A percentile compares a stretch with the other conserved stretches of the same genome.
Evolutionary conservation across 106 monocot species (phyloP).

Genomic region (Apostasia ramifera): DNA sequence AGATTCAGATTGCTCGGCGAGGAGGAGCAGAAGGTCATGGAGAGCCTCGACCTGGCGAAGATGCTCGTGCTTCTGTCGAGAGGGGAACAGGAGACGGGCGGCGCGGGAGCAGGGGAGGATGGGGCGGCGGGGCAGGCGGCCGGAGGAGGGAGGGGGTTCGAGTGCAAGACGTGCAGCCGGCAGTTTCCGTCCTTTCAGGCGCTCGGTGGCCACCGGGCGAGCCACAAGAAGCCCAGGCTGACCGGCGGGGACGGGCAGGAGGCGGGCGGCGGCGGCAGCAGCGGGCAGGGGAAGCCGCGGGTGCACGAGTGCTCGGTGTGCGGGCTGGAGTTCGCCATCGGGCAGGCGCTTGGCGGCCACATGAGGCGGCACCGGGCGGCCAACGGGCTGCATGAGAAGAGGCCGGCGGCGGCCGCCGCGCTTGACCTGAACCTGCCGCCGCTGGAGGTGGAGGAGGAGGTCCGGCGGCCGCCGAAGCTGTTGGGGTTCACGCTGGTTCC

Average conservation of each 20-base stretch:
- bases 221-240: slow-evolving; percentile 56
- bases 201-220: slow-evolving; percentile 55
- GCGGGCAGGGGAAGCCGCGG: slow-evolving; percentile 7
- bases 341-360: slow-evolving; percentile 42
- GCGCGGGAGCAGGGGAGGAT: not conserved
- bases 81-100: not conserved
- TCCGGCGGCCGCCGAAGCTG: not conserved
- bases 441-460: not conserved
- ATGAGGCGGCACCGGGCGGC: slow-evolving; percentile 34
- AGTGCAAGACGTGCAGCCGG: slow-evolving; percentile 63
- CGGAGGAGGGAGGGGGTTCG: slow-evolving; percentile 17
- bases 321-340: slow-evolving; percentile 31
- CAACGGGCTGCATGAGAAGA: not conserved
- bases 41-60: not conserved
- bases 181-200: slow-evolving; percentile 62
- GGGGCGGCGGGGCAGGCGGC: not conserved
- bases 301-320: slow-evolving; percentile 33
- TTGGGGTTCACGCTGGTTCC: not conserved
- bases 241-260: not conserved
- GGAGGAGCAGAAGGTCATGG: not conserved
- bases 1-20: not conserved
- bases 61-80: slow-evolving; percentile 1
- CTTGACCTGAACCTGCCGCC: slow-evolving; percentile 1
- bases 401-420: not conserved
- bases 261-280: not conserved